Evolutionary conservation across 345 rosid species (phyloP).

Genomic region (Turritis glabra): DNA sequence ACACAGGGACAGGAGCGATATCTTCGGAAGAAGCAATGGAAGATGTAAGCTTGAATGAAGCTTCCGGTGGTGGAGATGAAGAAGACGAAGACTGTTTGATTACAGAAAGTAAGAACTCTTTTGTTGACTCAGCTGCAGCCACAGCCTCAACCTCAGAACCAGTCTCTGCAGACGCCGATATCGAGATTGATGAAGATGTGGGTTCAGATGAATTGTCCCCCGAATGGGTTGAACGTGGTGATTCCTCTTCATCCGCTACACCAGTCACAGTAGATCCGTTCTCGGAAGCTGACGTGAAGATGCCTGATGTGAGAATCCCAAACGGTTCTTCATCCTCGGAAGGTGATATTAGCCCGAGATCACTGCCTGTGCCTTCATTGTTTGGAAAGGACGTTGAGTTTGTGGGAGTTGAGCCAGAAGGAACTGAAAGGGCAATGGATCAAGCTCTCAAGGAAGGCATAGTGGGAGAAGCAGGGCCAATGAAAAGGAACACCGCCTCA

Average conservation of each 20-base stretch:
- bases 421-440: constrained; percentile 95
- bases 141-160: constrained; percentile 42
- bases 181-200: constrained; percentile 61
- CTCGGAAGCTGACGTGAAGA: constrained; percentile 36
- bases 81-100: constrained; percentile 60
- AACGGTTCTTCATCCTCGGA: constrained; percentile 41
- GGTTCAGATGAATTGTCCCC: constrained; percentile 57
- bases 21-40: constrained; percentile 73
- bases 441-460: constrained; percentile 94
- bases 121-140: constrained; percentile 2
- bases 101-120: constrained; percentile 41
- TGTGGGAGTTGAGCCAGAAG: constrained; percentile 89
- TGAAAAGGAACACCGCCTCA: constrained; percentile 63
- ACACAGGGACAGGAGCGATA: constrained; percentile 53
- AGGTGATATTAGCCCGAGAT: constrained; percentile 41
- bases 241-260: constrained; percentile 49
- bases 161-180: constrained; percentile 28
- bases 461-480: constrained; percentile 90
- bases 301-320: constrained; percentile 46
- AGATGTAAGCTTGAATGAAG: constrained; percentile 72
- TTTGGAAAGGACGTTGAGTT: constrained; percentile 93
- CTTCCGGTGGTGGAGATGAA: constrained; percentile 66
- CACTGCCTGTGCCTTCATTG: constrained; percentile 64
- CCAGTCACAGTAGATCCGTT: constrained; percentile 41
- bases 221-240: constrained; percentile 82